Conservation (phyloP, 179 eudicot species). For the Camellia oleifera region DNA sequence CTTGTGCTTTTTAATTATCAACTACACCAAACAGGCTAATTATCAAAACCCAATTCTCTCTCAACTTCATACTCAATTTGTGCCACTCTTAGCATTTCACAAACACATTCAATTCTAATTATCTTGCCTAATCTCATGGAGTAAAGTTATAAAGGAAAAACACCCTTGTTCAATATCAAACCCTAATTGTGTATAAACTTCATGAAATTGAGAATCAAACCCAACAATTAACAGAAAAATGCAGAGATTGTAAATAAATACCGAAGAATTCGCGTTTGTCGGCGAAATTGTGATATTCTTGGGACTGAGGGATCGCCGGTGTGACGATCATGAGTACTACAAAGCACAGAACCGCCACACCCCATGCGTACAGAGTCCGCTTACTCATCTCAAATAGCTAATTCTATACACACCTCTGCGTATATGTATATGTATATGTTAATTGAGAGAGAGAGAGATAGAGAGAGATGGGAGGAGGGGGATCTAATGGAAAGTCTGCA, state of each 20-base stretch:
- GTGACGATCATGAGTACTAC: constrained; percentile 71
- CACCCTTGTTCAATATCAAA: neutral
- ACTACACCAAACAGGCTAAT: too few species aligned
- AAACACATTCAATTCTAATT: too few species aligned
- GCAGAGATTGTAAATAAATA: constrained; percentile 10
- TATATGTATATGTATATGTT: too few species aligned
- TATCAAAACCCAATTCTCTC: too few species aligned
- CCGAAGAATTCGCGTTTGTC: constrained; percentile 78
- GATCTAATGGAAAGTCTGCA: neutral
- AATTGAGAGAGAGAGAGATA: neutral
- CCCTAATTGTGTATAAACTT: constrained; percentile 13
- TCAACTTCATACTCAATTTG: too few species aligned
- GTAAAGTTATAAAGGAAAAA: too few species aligned
- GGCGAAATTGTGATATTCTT: constrained; percentile 81
- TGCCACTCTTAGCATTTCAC: too few species aligned
- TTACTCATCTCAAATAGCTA: constrained; percentile 36
- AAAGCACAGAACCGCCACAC: constrained; percentile 55
- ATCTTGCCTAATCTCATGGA: too few species aligned
- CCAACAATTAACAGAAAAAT: neutral
- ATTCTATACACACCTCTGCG: neutral
- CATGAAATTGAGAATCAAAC: neutral
- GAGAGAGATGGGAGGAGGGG: neutral
- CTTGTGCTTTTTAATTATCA: too few species aligned
- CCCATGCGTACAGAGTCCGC: constrained; percentile 44
- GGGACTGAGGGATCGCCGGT: constrained; percentile 76